Evolutionary conservation across 257 asterid species (phyloP).

Genomic region (Solanum okadae): DNA sequence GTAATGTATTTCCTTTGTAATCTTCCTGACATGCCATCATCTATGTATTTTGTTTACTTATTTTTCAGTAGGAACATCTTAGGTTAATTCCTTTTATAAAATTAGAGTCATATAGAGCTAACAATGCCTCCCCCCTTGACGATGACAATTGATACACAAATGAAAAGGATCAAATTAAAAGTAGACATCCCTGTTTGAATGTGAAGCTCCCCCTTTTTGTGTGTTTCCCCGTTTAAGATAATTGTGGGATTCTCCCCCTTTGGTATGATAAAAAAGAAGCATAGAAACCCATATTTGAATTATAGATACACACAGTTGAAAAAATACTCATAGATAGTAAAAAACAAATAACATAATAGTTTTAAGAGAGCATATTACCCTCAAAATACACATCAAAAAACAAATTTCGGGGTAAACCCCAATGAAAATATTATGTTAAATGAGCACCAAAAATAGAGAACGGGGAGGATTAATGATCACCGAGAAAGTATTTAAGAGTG

Average conservation of each 20-base stretch:
- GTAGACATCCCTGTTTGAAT: not conserved
- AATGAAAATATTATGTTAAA: no score
- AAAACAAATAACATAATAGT: no score
- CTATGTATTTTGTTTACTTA: no score
- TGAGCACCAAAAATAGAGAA: not conserved
- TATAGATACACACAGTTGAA: not conserved
- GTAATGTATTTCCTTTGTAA: no score
- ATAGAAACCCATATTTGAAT: not conserved
- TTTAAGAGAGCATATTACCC: not conserved
- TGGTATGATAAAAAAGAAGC: not conserved
- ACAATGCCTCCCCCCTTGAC: not conserved
- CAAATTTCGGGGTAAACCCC: not conserved
- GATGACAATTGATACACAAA: not conserved
- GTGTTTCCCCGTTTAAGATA: not conserved
- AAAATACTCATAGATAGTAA: no score
- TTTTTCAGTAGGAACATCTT: no score
- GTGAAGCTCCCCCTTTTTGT: not conserved
- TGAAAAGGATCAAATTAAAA: not conserved
- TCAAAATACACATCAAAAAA: not conserved
- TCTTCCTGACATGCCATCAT: no score
- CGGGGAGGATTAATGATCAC: not conserved
- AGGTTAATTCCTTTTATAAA: no score
- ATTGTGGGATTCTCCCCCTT: not conserved
- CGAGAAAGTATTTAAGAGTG: not conserved
- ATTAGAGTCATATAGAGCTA: not conserved